phyloP scores from a whole-genome alignment of 352 stramenopile species.

The Blastocystis sp. region DNA sequence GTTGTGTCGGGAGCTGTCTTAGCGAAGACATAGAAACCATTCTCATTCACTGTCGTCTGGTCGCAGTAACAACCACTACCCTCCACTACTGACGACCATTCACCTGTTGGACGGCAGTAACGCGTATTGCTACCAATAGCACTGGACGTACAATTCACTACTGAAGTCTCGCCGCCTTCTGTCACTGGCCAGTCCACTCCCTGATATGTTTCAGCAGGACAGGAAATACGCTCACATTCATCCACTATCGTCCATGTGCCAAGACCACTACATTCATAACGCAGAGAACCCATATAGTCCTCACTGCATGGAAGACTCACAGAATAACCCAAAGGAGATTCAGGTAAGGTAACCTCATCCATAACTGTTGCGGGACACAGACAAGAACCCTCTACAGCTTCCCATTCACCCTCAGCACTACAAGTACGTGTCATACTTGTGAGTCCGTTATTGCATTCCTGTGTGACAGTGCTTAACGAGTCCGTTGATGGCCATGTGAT shows the following conservation, averaged over 20 bases:
- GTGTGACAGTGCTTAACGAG: not conserved
- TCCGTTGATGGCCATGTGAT: slow-evolving; percentile 12
- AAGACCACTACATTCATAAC: not conserved
- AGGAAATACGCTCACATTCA: slow-evolving; percentile 13
- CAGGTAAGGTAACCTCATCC: not conserved
- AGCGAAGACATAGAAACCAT: slow-evolving; percentile 32
- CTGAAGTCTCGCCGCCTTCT: not conserved
- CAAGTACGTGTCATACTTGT: not conserved
- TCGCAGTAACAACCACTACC: slow-evolving; percentile 22
- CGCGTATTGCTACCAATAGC: not conserved
- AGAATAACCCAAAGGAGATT: not conserved
- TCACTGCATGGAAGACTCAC: not conserved
- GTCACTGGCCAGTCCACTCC: slow-evolving; percentile 8
- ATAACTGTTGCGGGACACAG: not conserved
- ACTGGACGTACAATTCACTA: not conserved
- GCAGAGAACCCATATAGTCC: not conserved
- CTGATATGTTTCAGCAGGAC: slow-evolving; percentile 5
- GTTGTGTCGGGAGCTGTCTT: not conserved
- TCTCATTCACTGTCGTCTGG: not conserved
- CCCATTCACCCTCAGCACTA: slow-evolving; percentile 19
- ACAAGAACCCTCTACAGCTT: slow-evolving; percentile 5
- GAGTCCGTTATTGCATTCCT: not conserved
- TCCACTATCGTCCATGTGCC: slow-evolving; percentile 23
- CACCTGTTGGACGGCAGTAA: not conserved
- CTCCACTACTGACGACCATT: slow-evolving; percentile 2